These are phyloP conservation scores for Hemisphaericaspora lyxosophila DNA, from an alignment of 1,139 yeast species.

Conservation along the genomic window DNA sequence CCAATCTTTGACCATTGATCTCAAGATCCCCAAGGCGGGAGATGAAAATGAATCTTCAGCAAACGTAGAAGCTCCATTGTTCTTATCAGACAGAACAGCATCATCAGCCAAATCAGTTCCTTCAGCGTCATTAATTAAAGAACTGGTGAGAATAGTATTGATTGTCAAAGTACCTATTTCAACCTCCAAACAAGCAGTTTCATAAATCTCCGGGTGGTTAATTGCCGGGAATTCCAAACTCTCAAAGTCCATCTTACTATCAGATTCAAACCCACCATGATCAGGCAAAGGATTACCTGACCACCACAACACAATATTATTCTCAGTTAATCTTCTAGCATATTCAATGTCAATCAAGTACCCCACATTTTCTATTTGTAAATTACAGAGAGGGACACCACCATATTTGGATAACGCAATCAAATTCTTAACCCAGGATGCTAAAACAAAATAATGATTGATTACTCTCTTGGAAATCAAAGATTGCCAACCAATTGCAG, in stretches of 20 bases:
- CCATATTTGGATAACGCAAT: constrained; percentile 68
- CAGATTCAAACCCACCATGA: constrained; percentile 81
- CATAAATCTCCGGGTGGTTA: constrained; percentile 79
- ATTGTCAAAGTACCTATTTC: constrained; percentile 77
- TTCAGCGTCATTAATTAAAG: constrained; percentile 84
- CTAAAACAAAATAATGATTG: constrained; percentile 70
- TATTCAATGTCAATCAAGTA: constrained; percentile 82
- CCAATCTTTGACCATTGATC: constrained; percentile 81
- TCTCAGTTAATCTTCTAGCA: constrained; percentile 69
- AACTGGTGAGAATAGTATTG: constrained; percentile 82
- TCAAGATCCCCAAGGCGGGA: constrained; percentile 68
- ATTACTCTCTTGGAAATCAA: constrained; percentile 65
- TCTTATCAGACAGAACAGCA: constrained; percentile 37
- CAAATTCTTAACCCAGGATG: constrained; percentile 72
- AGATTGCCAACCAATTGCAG: constrained; percentile 87
- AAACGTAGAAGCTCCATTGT: constrained; percentile 52
- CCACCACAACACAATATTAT: constrained; percentile 90
- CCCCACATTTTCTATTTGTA: constrained; percentile 73
- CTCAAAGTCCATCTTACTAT: constrained; percentile 52
- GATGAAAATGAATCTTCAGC: constrained; percentile 81
- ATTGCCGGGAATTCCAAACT: constrained; percentile 68
- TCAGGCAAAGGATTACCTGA: constrained; percentile 79
- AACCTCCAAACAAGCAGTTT: constrained; percentile 75
- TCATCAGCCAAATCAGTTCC: constrained; percentile 76
- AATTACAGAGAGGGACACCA: constrained; percentile 82